Conservation (phyloP, 441 rosid genomes). For the Pelargonium australe region DNA sequence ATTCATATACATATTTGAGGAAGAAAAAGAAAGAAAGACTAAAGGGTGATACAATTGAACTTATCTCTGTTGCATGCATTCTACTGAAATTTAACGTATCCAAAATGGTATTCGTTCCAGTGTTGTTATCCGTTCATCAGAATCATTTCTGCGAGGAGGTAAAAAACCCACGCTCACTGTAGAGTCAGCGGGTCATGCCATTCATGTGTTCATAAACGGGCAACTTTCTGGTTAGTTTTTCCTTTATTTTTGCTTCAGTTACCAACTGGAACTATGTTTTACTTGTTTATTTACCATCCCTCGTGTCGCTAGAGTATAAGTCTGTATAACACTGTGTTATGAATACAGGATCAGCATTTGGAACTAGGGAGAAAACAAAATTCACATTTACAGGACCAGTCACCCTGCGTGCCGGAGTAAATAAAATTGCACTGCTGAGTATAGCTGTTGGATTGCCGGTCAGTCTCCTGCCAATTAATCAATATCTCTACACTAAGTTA, state of each 20-base stretch:
- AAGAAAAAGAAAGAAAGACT: too few species aligned
- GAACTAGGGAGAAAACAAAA: constrained; percentile 72
- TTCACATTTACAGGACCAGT: constrained; percentile 68
- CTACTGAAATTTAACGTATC: neutral
- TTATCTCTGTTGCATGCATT: too few species aligned
- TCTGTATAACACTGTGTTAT: neutral
- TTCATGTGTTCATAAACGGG: constrained; percentile 85
- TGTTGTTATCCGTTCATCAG: constrained; percentile 65
- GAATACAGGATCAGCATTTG: constrained; percentile 73
- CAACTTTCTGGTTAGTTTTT: constrained; percentile 61
- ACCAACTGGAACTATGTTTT: neutral
- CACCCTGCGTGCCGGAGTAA: constrained; percentile 69
- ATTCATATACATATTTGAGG: too few species aligned
- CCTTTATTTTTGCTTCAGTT: constrained; percentile 2
- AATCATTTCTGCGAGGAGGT: constrained; percentile 84
- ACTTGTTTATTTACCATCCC: neutral
- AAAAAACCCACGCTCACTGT: constrained; percentile 78
- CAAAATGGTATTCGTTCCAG: constrained; percentile 28
- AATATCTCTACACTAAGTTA: neutral
- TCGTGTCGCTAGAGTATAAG: neutral
- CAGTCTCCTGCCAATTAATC: constrained; percentile 25
- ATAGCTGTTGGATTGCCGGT: constrained; percentile 95
- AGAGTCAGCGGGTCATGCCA: constrained; percentile 84
- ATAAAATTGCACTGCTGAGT: constrained; percentile 83
- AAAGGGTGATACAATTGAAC: too few species aligned